phyloP scores from a whole-genome alignment of 2,329 filamentous ascomycete genomes.

The Trichoderma sp. region DNA sequence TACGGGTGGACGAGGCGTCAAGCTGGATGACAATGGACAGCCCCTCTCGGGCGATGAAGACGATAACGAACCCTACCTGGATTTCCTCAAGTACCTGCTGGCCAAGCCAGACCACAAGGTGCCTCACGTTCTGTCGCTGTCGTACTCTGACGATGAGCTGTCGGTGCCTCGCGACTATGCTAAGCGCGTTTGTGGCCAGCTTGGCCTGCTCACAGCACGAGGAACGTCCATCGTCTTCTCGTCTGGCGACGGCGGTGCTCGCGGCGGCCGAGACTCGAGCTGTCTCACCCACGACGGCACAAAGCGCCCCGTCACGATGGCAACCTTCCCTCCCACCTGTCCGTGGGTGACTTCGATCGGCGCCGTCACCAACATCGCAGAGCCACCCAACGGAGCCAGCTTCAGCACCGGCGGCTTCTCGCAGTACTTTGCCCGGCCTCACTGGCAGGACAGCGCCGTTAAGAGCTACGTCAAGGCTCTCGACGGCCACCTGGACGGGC shows the following conservation, averaged over 20 bases:
- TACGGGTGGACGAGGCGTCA: conserved; percentile 43
- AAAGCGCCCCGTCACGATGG: conserved; percentile 52
- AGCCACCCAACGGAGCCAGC: conserved; percentile 41
- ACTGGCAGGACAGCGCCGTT: conserved; percentile 45
- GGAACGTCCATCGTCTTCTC: conserved; percentile 50
- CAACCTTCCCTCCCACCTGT: conserved; percentile 64
- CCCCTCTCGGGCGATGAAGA: conserved; percentile 29
- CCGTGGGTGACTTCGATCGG: conserved; percentile 67
- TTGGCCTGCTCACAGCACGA: conserved; percentile 51
- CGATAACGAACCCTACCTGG: conserved; percentile 57
- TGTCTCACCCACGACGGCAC: conserved; percentile 60
- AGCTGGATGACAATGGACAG: conserved; percentile 40
- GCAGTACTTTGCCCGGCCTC: conserved; percentile 44
- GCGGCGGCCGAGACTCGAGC: conserved; percentile 43
- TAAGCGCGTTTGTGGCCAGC: conserved; percentile 48
- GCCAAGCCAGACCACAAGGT: conserved; percentile 41
- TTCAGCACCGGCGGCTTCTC: conserved; percentile 54
- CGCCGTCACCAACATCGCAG: conserved; percentile 44
- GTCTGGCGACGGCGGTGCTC: conserved; percentile 50
- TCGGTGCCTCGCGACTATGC: conserved; percentile 52
- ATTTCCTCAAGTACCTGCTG: conserved; percentile 51
- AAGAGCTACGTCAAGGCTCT: conserved; percentile 40
- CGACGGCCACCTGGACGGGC: conserved; percentile 40
- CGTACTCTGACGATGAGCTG: conserved; percentile 58
- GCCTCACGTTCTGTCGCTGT: conserved; percentile 56